Percentiles rank a stretch among this genome's conserved stretches.
These are phyloP conservation scores for Trametes villosa DNA, from an alignment of 768 basidiomycete species.

Conservation along the genomic window DNA sequence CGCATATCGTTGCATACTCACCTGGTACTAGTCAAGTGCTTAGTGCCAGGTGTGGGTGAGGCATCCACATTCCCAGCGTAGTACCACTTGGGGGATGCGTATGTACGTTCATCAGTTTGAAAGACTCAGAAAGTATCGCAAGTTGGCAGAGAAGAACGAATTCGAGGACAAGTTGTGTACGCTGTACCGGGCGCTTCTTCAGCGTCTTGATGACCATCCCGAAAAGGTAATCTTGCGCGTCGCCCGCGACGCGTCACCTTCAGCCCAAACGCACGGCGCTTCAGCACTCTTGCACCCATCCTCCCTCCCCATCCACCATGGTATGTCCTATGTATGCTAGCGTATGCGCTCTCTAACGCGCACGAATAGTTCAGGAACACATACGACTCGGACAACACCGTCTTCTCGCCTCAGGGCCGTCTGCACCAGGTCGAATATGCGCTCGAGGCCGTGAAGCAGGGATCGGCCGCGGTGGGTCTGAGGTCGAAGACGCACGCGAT, in stretches of 20 bases:
- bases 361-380: slow-evolving; percentile 82
- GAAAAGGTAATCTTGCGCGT: slow-evolving; percentile 28
- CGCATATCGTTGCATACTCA: too few species aligned
- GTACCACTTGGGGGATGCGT: too few species aligned
- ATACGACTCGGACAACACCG: slow-evolving; percentile 98
- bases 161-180: not conserved
- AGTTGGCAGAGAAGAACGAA: too few species aligned
- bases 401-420: slow-evolving; percentile 95
- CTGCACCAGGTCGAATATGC: slow-evolving; percentile 99
- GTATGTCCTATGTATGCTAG: not conserved
- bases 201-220: not conserved
- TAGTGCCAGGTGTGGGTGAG: too few species aligned
- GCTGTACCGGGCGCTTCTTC: not conserved
- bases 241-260: slow-evolving; percentile 30
- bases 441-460: slow-evolving; percentile 98
- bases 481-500: slow-evolving; percentile 95
- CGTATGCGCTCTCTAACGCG: not conserved
- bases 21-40: too few species aligned
- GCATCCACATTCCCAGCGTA: too few species aligned
- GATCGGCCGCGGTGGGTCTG: slow-evolving; percentile 97
- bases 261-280: slow-evolving; percentile 13
- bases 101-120: too few species aligned
- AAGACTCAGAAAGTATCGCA: too few species aligned
- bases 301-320: slow-evolving; percentile 16
- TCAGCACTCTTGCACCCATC: slow-evolving; percentile 7